Conservation (phyloP, 169 alveolate genomes). For the Plasmodium knowlesi region DNA sequence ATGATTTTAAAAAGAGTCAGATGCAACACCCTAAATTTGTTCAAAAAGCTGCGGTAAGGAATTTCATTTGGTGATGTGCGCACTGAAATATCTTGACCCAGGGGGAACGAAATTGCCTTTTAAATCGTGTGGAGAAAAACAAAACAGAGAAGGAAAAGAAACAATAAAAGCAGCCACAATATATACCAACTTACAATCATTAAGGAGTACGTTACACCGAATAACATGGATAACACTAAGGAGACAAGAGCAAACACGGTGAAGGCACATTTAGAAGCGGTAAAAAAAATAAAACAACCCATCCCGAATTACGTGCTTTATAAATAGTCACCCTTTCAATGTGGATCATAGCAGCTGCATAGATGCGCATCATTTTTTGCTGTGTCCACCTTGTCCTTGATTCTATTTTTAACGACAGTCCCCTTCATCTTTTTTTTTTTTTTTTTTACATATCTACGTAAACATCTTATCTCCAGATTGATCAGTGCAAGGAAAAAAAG, state of each 20-base stretch:
- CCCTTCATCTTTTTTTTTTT: not conserved
- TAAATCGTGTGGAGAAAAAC: conserved; percentile 3
- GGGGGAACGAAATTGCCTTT: not conserved
- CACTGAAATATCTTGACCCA: not conserved
- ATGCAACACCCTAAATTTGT: conserved; percentile 65
- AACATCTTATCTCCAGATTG: conserved; percentile 38
- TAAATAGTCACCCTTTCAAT: not conserved
- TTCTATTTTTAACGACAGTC: not conserved
- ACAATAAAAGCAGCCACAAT: not conserved
- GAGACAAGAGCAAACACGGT: conserved; percentile 5
- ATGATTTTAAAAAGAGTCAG: conserved; percentile 22
- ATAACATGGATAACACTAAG: conserved; percentile 37
- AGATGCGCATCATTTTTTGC: not conserved
- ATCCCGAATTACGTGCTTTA: not conserved
- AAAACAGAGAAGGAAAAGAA: not conserved
- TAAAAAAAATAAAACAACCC: not conserved
- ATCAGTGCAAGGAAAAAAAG: conserved; percentile 78
- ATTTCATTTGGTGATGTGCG: not conserved
- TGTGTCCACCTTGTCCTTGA: not conserved
- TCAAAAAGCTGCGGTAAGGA: conserved; percentile 46
- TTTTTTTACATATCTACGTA: not conserved
- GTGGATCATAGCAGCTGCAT: not conserved
- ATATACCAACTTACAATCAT: not conserved
- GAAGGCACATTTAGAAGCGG: conserved; percentile 74
- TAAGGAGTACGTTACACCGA: not conserved